Evolutionary conservation across 441 rosid genomes (phyloP).

Genomic region (Mallotus japonicus): DNA sequence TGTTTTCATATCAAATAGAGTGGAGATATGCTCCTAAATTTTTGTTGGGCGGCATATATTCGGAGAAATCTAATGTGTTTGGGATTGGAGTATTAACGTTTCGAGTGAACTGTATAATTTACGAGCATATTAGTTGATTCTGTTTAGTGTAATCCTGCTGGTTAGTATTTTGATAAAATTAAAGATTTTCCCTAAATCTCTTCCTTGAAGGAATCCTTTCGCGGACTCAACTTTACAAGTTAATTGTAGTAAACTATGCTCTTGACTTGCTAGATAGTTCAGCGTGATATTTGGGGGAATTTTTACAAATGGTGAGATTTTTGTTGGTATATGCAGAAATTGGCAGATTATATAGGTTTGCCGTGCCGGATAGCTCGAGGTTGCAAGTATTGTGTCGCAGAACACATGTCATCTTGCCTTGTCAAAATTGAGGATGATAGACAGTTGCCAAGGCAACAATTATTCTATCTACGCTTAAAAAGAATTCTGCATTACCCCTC

Average conservation of each 20-base stretch:
- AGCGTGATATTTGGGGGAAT: background rate
- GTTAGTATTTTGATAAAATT: background rate
- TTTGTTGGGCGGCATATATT: background rate
- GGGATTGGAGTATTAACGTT: slow-evolving; percentile 8
- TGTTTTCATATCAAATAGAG: background rate
- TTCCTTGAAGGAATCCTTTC: background rate
- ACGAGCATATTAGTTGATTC: background rate
- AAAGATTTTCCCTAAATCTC: background rate
- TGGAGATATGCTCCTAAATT: slow-evolving; percentile 35
- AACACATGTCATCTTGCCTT: slow-evolving; percentile 88
- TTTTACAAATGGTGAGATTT: slow-evolving; percentile 10
- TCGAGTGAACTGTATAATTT: background rate
- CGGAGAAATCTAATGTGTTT: slow-evolving; percentile 30
- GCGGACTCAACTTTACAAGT: background rate
- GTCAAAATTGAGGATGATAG: slow-evolving; percentile 82
- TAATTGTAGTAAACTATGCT: background rate
- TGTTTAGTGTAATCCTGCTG: too few species aligned
- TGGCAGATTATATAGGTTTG: slow-evolving; percentile 90
- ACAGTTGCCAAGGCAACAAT: slow-evolving; percentile 54
- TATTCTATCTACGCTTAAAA: background rate
- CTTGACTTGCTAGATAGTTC: background rate
- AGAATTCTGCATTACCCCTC: background rate
- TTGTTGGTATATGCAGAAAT: slow-evolving; percentile 55
- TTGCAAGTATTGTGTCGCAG: slow-evolving; percentile 78
- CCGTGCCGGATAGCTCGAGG: slow-evolving; percentile 98